Evolutionary conservation across 2,329 filamentous ascomycete genomes (phyloP), one percentile per base, ranked within the genome.

Genomic region (Venturia aucupariae): DNA sequence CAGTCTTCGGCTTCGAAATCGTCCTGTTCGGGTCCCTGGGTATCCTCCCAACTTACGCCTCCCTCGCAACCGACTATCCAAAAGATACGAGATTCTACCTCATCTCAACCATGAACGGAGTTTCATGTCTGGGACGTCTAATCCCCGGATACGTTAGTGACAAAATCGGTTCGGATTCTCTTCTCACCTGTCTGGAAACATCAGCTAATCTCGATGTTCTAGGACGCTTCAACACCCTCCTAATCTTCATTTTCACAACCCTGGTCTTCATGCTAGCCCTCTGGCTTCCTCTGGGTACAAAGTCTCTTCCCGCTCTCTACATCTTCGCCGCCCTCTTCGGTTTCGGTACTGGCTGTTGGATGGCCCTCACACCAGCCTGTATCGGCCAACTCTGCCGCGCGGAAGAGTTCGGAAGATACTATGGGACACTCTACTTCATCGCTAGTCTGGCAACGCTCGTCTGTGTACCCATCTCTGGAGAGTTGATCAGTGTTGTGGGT

Each of bases 71-170:
- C 17, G 51, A 69, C n/a, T 75, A 73, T 55, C 68, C 72, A 8
- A 61, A 71, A 1, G 69, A 72, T 22, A 74, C 73, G 2, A 72
- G 73, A 1, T 74, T 73, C 27, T 84, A 85, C 67, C 75, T 86
- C 6, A 68, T 86, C 19, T 75, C 83, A 0, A 81, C 85, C 46
- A 73, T 85, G 17, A 84, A 84, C 68, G 78, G 59, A 3, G 69
- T 68, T 1, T 67, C 69, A 4, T 69, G 71, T 54, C 80, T 84
- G 61, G 83, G 83, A 17, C 79, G 83, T 30, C 80, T 81, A 10
- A 65, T 85, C 5, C 78, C 83, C 3, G 82, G 83, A 2, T 76
- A 80, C 44, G 60, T 82, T 3, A 83, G 78, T n/a, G 84, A 86
- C 69, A 75, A 74, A 51, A 61, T 83, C 22, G 84, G 83, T 4